A percentile compares a stretch with the other conserved stretches of the same genome.
Evolutionary conservation across 108 stramenopile species (phyloP).

Genomic region (Skeletonema grethae): DNA sequence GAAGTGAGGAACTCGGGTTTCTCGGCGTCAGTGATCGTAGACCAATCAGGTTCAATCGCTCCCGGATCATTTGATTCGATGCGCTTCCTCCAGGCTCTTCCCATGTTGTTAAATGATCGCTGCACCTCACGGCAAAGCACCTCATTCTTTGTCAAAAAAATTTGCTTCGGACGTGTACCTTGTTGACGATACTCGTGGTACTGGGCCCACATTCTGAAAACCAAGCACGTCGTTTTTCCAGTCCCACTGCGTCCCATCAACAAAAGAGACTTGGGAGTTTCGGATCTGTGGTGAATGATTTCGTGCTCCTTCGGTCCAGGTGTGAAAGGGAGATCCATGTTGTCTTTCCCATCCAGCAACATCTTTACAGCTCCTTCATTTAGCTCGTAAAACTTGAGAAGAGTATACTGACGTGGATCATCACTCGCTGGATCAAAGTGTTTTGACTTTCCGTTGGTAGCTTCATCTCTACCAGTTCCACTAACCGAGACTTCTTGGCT

Average conservation of each 20-base stretch:
- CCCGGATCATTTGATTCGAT: not conserved
- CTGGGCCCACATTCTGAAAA: constrained; percentile 56
- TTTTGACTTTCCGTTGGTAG: constrained; percentile 7
- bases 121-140: constrained; percentile 49
- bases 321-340: constrained; percentile 51
- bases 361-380: constrained; percentile 32
- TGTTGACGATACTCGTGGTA: constrained; percentile 3
- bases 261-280: constrained; percentile 37
- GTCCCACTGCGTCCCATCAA: constrained; percentile 51
- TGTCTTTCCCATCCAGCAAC: constrained; percentile 36
- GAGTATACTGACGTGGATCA: constrained; percentile 47
- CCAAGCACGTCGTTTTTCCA: constrained; percentile 56
- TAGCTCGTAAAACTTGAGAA: constrained; percentile 58
- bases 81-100: constrained; percentile 44
- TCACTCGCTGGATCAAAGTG: constrained; percentile 47
- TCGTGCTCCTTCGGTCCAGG: constrained; percentile 55
- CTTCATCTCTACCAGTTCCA: not conserved
- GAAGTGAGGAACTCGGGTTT: constrained; percentile 45
- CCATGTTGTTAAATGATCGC: constrained; percentile 53
- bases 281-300: constrained; percentile 46
- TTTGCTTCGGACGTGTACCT: constrained; percentile 33
- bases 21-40: constrained; percentile 1
- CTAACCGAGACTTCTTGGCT: constrained; percentile 10
- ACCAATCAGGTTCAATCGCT: constrained; percentile 1
- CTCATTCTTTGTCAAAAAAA: constrained; percentile 55